Conservation (phyloP, 202 grass and related monocot genomes). For the Cymbopogon flexuosus region DNA sequence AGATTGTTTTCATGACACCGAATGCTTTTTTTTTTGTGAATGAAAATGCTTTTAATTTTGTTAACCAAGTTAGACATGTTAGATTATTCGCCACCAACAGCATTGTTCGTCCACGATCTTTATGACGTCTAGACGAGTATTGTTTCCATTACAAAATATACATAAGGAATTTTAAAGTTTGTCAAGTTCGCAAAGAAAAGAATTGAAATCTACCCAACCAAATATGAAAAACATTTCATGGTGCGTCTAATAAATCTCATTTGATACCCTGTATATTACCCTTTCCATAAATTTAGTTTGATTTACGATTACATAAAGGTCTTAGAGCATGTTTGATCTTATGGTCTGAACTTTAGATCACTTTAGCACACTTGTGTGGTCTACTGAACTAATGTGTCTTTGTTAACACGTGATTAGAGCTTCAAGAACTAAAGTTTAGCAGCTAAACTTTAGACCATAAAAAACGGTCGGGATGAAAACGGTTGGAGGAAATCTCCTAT, state of each 20-base stretch:
- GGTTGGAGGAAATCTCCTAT: background rate
- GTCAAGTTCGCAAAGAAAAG: background rate
- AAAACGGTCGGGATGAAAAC: background rate
- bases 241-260: background rate
- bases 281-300: background rate
- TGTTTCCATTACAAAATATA: background rate
- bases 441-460: background rate
- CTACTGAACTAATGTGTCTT: background rate
- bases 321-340: background rate
- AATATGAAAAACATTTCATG: background rate
- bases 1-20: too few relatives aligned
- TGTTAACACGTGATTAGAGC: background rate
- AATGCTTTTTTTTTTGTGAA: too few relatives aligned
- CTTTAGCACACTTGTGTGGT: background rate
- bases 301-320: background rate
- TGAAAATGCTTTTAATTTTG: too few relatives aligned
- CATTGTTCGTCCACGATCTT: background rate
- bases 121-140: background rate
- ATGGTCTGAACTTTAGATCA: background rate
- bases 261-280: background rate
- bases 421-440: background rate
- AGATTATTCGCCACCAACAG: too few relatives aligned
- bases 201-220: background rate
- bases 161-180: background rate
- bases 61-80: too few relatives aligned